Evolutionary conservation across 1,139 yeast species (phyloP).

Genomic region (Sugiyamaella paludigena): DNA sequence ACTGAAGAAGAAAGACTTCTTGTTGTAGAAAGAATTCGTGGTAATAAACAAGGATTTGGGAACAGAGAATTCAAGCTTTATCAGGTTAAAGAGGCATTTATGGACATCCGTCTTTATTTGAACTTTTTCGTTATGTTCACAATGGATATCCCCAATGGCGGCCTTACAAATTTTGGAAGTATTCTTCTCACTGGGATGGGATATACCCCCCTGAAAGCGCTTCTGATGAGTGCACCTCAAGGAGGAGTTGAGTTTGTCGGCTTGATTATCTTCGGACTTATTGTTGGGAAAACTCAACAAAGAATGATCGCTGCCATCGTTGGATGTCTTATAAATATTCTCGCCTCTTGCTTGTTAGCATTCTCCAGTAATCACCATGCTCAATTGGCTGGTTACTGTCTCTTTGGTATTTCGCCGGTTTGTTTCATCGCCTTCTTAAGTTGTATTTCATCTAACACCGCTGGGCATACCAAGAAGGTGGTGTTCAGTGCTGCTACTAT

Average conservation of each 20-base stretch:
- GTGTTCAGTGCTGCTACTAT: slow-evolving; percentile 47
- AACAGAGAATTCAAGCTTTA: slow-evolving; percentile 51
- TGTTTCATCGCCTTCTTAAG: slow-evolving; percentile 51
- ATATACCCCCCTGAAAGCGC: slow-evolving; percentile 40
- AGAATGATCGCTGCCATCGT: slow-evolving; percentile 43
- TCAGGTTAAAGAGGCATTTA: slow-evolving; percentile 49
- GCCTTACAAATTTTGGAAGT: slow-evolving; percentile 47
- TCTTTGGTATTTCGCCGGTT: slow-evolving; percentile 40
- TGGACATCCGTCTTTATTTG: slow-evolving; percentile 49
- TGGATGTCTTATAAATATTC: slow-evolving; percentile 38
- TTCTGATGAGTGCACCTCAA: slow-evolving; percentile 43
- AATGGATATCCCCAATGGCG: slow-evolving; percentile 53
- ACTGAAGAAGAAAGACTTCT: slow-evolving; percentile 48
- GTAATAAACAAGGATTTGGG: slow-evolving; percentile 53
- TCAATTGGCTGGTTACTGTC: slow-evolving; percentile 43
- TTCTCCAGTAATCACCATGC: slow-evolving; percentile 39
- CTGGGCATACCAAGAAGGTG: slow-evolving; percentile 60
- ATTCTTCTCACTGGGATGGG: slow-evolving; percentile 43
- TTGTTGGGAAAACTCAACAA: slow-evolving; percentile 30
- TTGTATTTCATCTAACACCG: slow-evolving; percentile 52
- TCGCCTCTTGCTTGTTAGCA: slow-evolving; percentile 47
- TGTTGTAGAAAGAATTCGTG: slow-evolving; percentile 51
- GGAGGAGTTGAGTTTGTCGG: slow-evolving; percentile 40
- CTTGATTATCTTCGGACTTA: slow-evolving; percentile 29
- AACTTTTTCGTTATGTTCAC: slow-evolving; percentile 44